These are phyloP conservation scores for Wickerhamomyces queroliae DNA, from an alignment of 805 yeast genomes.

Conservation along the genomic window DNA sequence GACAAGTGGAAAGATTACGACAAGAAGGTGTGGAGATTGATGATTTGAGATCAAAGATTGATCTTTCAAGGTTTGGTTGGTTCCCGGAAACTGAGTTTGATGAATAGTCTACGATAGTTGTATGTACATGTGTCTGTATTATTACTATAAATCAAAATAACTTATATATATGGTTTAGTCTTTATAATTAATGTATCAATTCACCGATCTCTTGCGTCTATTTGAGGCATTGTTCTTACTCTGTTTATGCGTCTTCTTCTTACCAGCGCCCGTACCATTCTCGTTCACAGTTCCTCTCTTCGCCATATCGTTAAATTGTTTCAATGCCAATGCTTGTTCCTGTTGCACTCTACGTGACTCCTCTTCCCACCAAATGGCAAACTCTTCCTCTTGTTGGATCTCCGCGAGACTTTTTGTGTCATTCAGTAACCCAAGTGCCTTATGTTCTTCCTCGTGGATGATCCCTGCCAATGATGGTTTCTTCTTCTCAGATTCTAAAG, in stretches of 20 bases:
- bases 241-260: background rate
- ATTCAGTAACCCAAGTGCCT: slow-evolving; percentile 18
- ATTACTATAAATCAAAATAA: too few species aligned
- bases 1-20: slow-evolving; percentile 40
- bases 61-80: slow-evolving; percentile 56
- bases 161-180: background rate
- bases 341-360: slow-evolving; percentile 64
- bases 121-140: too few species aligned
- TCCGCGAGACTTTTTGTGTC: slow-evolving; percentile 52
- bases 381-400: slow-evolving; percentile 75
- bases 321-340: slow-evolving; percentile 23
- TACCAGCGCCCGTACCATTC: background rate
- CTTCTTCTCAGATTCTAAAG: slow-evolving; percentile 1
- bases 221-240: slow-evolving; percentile 1
- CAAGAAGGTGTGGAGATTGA: slow-evolving; percentile 43
- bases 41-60: slow-evolving; percentile 25
- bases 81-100: slow-evolving; percentile 42
- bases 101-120: slow-evolving; percentile 15
- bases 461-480: slow-evolving; percentile 36
- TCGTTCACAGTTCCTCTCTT: background rate
- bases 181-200: background rate
- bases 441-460: slow-evolving; percentile 40
- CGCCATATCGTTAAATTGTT: background rate
- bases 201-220: background rate
- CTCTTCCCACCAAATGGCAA: slow-evolving; percentile 83